These are phyloP conservation scores for Rhizopogon vesiculosus DNA, from an alignment of 768 basidiomycete species.

Conservation along the genomic window DNA sequence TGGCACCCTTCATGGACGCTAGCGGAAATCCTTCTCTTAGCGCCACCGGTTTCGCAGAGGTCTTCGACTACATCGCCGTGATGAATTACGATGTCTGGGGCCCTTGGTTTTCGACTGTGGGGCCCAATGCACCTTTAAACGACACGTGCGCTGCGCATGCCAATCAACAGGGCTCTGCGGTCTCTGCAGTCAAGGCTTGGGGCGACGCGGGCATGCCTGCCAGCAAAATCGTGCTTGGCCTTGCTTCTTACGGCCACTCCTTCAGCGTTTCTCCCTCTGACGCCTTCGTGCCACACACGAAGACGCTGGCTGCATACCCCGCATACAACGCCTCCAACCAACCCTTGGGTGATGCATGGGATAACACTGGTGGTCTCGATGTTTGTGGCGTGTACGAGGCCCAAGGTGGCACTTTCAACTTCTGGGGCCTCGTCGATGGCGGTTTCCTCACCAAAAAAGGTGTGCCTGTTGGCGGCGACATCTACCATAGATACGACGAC, in stretches of 20 bases:
- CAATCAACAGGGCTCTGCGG: constrained; percentile 69
- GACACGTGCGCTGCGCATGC: constrained; percentile 63
- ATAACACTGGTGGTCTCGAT: constrained; percentile 41
- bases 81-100: constrained; percentile 70
- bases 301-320: no score
- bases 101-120: constrained; percentile 47
- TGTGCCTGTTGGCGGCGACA: constrained; percentile 32
- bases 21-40: constrained; percentile 59
- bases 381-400: constrained; percentile 45
- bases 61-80: constrained; percentile 60
- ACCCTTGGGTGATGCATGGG: constrained; percentile 55
- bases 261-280: constrained; percentile 38
- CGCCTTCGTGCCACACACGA: constrained; percentile 25
- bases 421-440: constrained; percentile 53
- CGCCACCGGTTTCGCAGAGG: constrained; percentile 65
- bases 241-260: constrained; percentile 80
- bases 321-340: constrained; percentile 39
- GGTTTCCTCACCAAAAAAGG: constrained; percentile 42
- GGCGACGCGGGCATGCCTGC: constrained; percentile 68
- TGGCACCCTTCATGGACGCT: constrained; percentile 59
- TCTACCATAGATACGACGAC: constrained; percentile 52
- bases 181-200: constrained; percentile 71
- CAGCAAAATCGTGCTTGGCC: constrained; percentile 69
- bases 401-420: constrained; percentile 51
- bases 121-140: constrained; percentile 78